These are phyloP conservation scores for Hamamelis virginiana DNA, from an alignment of 164 flowering plant species.

Conservation along the genomic window DNA sequence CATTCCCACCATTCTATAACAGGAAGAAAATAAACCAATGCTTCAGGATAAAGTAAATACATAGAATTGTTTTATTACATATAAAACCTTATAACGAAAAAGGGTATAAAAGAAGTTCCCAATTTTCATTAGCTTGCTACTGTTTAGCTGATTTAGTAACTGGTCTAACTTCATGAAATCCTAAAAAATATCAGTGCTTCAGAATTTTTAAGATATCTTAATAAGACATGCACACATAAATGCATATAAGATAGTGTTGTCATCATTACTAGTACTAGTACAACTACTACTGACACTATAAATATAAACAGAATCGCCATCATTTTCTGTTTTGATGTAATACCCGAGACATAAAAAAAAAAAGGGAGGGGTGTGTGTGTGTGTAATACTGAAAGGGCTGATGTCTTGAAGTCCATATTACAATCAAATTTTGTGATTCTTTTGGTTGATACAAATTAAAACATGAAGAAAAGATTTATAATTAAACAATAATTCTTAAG, in stretches of 20 bases:
- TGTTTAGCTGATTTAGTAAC: not conserved
- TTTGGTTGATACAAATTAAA: too few relatives aligned
- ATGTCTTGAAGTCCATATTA: too few relatives aligned
- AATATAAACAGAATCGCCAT: too few relatives aligned
- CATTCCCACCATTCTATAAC: slow-evolving; percentile 39
- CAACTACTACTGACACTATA: too few relatives aligned
- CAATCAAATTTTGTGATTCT: too few relatives aligned
- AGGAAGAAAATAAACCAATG: slow-evolving; percentile 4
- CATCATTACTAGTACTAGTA: not conserved
- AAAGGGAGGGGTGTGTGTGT: too few relatives aligned
- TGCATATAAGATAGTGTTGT: not conserved
- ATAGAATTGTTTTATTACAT: not conserved
- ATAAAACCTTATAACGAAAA: not conserved
- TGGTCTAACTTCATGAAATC: not conserved
- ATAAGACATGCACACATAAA: not conserved
- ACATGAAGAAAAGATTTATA: too few relatives aligned
- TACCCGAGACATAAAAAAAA: too few relatives aligned
- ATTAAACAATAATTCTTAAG: too few relatives aligned
- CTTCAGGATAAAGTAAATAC: not conserved
- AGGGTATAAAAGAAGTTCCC: too few relatives aligned
- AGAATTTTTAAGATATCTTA: not conserved
- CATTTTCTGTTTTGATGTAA: too few relatives aligned
- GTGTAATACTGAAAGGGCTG: too few relatives aligned
- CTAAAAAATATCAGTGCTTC: not conserved
- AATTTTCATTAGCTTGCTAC: not conserved